These are phyloP conservation scores for Xenoacremonium recifei DNA, from an alignment of 2,329 filamentous ascomycete species.

Conservation along the genomic window DNA sequence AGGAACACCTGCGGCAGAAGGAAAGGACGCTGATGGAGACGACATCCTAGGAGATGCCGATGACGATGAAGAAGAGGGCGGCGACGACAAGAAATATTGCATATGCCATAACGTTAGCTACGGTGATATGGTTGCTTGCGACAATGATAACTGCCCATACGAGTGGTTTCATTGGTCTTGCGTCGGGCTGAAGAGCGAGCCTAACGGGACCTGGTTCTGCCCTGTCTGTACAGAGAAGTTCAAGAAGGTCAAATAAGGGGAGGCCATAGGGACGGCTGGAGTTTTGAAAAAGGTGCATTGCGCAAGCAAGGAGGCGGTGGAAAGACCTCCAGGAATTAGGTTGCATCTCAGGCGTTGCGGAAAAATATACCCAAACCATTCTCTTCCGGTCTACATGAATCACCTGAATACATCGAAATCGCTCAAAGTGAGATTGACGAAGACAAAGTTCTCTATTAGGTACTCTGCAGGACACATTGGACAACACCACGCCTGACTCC, in stretches of 20 bases:
- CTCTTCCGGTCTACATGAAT: too few species aligned
- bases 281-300: background rate
- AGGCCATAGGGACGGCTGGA: background rate
- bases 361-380: too few species aligned
- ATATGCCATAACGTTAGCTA: constrained; percentile 80
- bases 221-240: constrained; percentile 58
- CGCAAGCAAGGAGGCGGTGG: too few species aligned
- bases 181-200: constrained; percentile 66
- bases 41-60: constrained; percentile 56
- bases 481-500: constrained; percentile 63
- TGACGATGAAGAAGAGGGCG: constrained; percentile 66
- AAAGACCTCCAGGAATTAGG: too few species aligned
- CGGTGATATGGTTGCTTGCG: constrained; percentile 86
- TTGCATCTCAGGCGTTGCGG: too few species aligned
- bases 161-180: constrained; percentile 89
- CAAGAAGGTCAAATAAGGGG: constrained; percentile 33
- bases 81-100: constrained; percentile 80
- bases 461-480: constrained; percentile 39
- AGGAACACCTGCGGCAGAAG: constrained; percentile 31
- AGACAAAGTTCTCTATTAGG: too few species aligned
- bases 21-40: constrained; percentile 45
- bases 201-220: constrained; percentile 67
- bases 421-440: too few species aligned
- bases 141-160: constrained; percentile 76
- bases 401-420: too few species aligned